Evolutionary conservation across 345 rosid species (phyloP).

Genomic region (Rhodomyrtus tomentosa): DNA sequence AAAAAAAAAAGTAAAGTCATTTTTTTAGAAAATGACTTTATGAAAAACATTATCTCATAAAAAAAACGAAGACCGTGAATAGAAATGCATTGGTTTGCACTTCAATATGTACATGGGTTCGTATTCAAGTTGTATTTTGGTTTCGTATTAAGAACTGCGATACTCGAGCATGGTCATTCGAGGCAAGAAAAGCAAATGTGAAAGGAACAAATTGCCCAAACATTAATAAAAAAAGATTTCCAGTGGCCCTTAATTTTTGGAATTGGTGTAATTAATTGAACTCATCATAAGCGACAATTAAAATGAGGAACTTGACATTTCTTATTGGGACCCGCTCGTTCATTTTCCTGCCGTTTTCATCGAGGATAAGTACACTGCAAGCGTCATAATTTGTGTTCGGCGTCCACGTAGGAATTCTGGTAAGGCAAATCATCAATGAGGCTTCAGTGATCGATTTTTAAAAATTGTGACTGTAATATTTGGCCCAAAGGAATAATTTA

Average conservation of each 20-base stretch:
- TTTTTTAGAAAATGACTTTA: too few relatives aligned
- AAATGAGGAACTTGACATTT: neutral
- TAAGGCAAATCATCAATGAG: too few relatives aligned
- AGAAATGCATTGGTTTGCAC: neutral
- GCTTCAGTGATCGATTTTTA: too few relatives aligned
- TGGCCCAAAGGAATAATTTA: too few relatives aligned
- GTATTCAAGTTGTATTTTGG: too few relatives aligned
- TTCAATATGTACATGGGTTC: neutral
- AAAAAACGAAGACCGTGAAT: too few relatives aligned
- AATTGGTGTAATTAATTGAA: neutral
- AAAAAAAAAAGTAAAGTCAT: too few relatives aligned
- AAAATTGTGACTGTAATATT: too few relatives aligned
- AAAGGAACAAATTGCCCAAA: neutral
- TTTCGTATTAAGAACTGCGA: neutral
- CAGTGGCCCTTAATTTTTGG: neutral
- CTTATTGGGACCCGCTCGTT: rapidly evolving
- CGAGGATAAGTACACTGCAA: too few relatives aligned
- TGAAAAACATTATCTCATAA: too few relatives aligned
- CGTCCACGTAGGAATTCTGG: too few relatives aligned
- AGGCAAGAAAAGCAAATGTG: neutral
- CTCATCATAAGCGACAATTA: neutral
- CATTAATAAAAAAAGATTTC: neutral
- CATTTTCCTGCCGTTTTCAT: rapidly evolving
- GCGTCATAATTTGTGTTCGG: too few relatives aligned
- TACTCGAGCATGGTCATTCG: neutral